phyloP scores from a whole-genome alignment of 352 stramenopile species.

The Globisporangium irregulare region DNA sequence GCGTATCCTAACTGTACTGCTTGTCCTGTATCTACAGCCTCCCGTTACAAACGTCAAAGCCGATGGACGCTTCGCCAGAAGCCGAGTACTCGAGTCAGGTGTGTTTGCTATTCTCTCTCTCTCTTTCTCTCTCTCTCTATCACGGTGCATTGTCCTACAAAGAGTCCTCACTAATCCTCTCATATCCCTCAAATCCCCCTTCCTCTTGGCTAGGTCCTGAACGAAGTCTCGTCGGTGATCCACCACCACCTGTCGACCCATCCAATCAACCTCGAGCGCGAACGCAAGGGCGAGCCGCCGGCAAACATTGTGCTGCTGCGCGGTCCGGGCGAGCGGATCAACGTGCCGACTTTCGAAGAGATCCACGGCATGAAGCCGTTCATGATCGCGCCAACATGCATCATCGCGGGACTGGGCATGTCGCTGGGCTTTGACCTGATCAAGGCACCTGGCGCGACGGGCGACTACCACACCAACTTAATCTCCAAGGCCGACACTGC shows the following conservation, averaged over 20 bases:
- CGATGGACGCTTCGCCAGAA: conserved; percentile 59
- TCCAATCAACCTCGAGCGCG: conserved; percentile 73
- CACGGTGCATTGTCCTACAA: not conserved
- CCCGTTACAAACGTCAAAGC: conserved; percentile 53
- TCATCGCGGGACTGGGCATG: conserved; percentile 86
- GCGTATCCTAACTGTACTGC: not conserved
- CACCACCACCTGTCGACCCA: conserved; percentile 59
- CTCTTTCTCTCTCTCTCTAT: not conserved
- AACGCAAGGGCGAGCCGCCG: conserved; percentile 46
- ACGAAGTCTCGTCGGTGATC: conserved; percentile 71
- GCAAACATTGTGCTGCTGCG: conserved; percentile 86
- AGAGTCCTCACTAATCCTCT: not conserved
- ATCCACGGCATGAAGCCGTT: conserved; percentile 81
- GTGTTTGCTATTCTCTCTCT: not conserved
- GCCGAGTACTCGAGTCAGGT: conserved; percentile 71
- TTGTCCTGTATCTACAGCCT: conserved; percentile 34
- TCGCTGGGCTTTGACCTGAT: conserved; percentile 79
- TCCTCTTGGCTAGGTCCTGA: conserved; percentile 36
- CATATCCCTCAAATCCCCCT: not conserved
- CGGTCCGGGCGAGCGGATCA: conserved; percentile 81
- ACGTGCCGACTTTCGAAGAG: conserved; percentile 77
- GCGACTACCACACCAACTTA: conserved; percentile 85
- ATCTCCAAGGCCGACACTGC: conserved; percentile 77
- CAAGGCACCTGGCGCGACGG: conserved; percentile 66
- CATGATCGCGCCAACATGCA: conserved; percentile 88